Conservation (phyloP, 345 rosid genomes). For the Dimocarpus longan region DNA sequence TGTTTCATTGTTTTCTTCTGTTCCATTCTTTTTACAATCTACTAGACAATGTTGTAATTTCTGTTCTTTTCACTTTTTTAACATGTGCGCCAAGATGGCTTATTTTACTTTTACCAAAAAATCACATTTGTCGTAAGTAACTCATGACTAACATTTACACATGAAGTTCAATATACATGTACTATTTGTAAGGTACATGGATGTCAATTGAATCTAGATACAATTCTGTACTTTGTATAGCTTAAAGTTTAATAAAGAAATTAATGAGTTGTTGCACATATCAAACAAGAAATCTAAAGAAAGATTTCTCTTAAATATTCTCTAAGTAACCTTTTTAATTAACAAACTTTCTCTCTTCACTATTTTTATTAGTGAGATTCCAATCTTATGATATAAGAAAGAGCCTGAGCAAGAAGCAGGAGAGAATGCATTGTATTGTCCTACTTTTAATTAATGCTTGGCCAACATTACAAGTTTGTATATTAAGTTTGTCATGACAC, state of each 20-base stretch:
- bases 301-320: background rate
- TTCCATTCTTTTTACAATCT: background rate
- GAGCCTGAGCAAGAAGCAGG: background rate
- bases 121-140: background rate
- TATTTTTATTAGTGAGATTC: slow-evolving; percentile 7
- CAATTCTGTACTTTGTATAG: background rate
- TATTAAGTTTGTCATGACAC: background rate
- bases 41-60: slow-evolving; percentile 4
- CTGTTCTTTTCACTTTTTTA: too few species aligned
- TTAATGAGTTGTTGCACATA: background rate
- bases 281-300: background rate
- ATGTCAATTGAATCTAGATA: background rate
- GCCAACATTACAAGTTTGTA: background rate
- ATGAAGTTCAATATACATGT: too few species aligned
- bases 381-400: background rate
- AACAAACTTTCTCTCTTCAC: background rate
- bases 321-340: background rate
- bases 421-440: slow-evolving; percentile 1
- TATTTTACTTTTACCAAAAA: too few species aligned
- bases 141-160: too few species aligned
- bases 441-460: background rate
- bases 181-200: background rate
- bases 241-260: background rate
- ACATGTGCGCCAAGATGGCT: slow-evolving; percentile 1
- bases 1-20: background rate